Percentiles rank a stretch among this genome's conserved stretches.
Evolutionary conservation across 2,329 filamentous ascomycete species (phyloP).

Genomic region (Phialocephala subalpina): DNA sequence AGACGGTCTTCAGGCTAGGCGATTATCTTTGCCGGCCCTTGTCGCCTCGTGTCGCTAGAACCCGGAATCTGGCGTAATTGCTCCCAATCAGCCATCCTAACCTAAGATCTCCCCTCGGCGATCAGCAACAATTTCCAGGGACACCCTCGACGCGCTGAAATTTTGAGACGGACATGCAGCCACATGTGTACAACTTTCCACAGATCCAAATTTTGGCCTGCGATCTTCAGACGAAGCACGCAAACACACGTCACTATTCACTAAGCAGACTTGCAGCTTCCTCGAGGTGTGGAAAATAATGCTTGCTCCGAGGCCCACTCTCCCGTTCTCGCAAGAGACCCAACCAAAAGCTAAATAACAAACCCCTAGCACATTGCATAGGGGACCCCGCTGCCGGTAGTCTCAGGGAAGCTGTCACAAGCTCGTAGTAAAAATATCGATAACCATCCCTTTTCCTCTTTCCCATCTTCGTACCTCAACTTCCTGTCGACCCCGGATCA

Average conservation of each 20-base stretch:
- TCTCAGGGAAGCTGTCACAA: not conserved
- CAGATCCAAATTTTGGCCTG: not conserved
- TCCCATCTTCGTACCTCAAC: constrained; percentile 1
- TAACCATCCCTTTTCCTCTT: not conserved
- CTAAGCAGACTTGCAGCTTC: too few species aligned
- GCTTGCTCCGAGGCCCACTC: too few species aligned
- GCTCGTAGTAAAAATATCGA: not conserved
- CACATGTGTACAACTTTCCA: not conserved
- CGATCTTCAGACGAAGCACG: not conserved
- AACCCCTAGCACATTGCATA: not conserved
- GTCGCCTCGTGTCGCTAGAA: not conserved
- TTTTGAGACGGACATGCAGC: not conserved
- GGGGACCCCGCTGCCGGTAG: not conserved
- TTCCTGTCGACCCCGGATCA: not conserved
- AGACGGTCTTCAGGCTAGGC: not conserved
- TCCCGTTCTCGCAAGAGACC: too few species aligned
- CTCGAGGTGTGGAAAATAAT: too few species aligned
- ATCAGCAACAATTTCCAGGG: not conserved
- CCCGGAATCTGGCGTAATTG: too few species aligned
- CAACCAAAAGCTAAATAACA: not conserved
- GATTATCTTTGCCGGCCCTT: not conserved
- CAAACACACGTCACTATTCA: not conserved
- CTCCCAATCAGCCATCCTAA: not conserved
- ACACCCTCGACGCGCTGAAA: not conserved
- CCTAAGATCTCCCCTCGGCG: not conserved